A percentile compares a stretch with the other conserved stretches of the same genome.
Evolutionary conservation across 1,284 basidiomycete genomes (phyloP).

Genomic region (Polyporus tsugae): DNA sequence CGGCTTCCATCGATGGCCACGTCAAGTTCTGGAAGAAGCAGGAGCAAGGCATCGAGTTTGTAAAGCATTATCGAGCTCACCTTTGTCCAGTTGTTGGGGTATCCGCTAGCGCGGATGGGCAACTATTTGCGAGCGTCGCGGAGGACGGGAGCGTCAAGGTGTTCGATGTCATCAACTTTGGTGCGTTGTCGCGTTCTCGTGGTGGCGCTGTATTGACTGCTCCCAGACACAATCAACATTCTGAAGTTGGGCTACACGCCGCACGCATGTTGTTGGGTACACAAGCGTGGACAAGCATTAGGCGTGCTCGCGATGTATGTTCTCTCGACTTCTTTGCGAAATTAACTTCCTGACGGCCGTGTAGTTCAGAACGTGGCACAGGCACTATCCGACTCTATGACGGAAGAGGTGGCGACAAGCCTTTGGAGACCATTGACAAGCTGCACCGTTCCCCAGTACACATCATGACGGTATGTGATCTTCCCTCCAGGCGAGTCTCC

Average conservation of each 20-base stretch:
- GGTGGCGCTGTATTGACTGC: not conserved
- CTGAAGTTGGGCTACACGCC: slow-evolving; percentile 89
- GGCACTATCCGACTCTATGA: slow-evolving; percentile 91
- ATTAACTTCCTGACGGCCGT: slow-evolving; percentile 36
- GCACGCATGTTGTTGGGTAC: slow-evolving; percentile 93
- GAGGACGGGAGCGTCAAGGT: slow-evolving; percentile 91
- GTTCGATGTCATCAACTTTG: slow-evolving; percentile 91
- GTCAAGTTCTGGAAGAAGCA: slow-evolving; percentile 99
- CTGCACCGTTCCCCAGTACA: slow-evolving; percentile 92
- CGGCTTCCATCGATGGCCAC: slow-evolving; percentile 95
- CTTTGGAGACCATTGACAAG: slow-evolving; percentile 77
- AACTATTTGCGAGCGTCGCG: slow-evolving; percentile 89
- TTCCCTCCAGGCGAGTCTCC: not conserved
- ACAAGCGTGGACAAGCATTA: slow-evolving; percentile 87
- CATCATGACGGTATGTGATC: slow-evolving; percentile 82
- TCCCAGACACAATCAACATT: slow-evolving; percentile 97
- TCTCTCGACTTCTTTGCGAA: not conserved
- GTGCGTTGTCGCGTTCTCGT: slow-evolving; percentile 18
- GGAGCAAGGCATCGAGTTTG: slow-evolving; percentile 90
- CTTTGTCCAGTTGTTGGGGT: slow-evolving; percentile 83
- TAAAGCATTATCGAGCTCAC: slow-evolving; percentile 95
- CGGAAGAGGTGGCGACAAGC: slow-evolving; percentile 84
- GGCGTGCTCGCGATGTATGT: slow-evolving; percentile 88
- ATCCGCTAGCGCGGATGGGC: slow-evolving; percentile 92
- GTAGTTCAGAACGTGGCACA: slow-evolving; percentile 80